Evolutionary conservation across 2,329 filamentous ascomycete genomes (phyloP), one percentile per base, ranked within the genome.

Genomic region (Lasiodiplodia gonubiensis): DNA sequence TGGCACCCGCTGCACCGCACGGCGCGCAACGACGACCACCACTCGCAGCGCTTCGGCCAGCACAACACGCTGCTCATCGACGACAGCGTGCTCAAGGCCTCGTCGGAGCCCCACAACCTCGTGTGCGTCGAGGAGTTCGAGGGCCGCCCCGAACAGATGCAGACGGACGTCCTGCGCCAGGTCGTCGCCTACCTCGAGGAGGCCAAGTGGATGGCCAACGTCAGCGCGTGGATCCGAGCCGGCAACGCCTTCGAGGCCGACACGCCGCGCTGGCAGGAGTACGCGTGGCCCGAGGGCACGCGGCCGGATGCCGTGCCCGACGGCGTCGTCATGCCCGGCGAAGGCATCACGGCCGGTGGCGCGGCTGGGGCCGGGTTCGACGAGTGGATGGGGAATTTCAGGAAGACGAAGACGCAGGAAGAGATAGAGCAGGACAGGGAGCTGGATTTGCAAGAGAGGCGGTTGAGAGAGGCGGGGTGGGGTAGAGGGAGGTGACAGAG

Each of bases 1-100:
- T 75, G 76, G n/a, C 81, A 83, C 59, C 82, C 82, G 0, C 46
- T 72, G 1, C 71, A 77, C n/a, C 0, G 39, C 39, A 18, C 39
- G 37, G 12, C 37, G 8, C 14, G 37, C 37, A 39, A 12, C 37
- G 14, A 39, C 3, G 14, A 39, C 18, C 2, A 3, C 42, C 7
- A 21, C 18, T 1, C 42, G n/a, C 65, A 69, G 23, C 72, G 77
- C 14, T 98, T 93, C 91, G 86, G 89, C 72, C 93, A 97, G 80
- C 85, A 85, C 61, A 97, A 98, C 78, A 98, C 95, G 0, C 85
- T 98, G 7, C 84, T 99, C 30, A 88, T 98, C 48, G 95, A 99
- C 72, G 95, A 98, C 79, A 92, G 90, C 35, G 73, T 80, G 1
- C 85, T 94, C 74, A 99, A 98, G 82, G 94, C 90, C 0, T 84